These are phyloP conservation scores for Thozetella sp. DNA, from an alignment of 495 filamentous ascomycete species.

Conservation along the genomic window DNA sequence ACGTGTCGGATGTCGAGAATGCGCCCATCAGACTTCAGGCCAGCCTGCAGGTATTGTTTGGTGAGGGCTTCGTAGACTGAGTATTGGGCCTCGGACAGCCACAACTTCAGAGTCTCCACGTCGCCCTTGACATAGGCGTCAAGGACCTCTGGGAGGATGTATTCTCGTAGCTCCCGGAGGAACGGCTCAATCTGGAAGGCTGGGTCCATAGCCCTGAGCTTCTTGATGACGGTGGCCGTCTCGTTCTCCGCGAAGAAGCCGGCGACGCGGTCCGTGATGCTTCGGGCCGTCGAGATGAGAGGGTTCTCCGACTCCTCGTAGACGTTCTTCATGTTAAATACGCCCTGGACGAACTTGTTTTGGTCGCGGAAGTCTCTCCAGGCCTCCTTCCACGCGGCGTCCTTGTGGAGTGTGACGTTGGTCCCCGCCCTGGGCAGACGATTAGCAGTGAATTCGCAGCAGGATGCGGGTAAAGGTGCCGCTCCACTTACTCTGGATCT, in stretches of 20 bases:
- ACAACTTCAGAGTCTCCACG: constrained; percentile 84
- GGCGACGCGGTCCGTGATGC: constrained; percentile 87
- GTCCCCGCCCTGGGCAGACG: constrained; percentile 73
- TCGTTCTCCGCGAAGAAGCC: constrained; percentile 99
- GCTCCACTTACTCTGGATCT: constrained; percentile 76
- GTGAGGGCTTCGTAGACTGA: constrained; percentile 91
- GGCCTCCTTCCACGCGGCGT: constrained; percentile 92
- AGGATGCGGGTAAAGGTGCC: not conserved
- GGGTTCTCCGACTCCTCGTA: constrained; percentile 98
- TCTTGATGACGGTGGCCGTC: constrained; percentile 95
- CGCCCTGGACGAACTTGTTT: constrained; percentile 82
- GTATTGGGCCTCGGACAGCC: constrained; percentile 94
- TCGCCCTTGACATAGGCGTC: constrained; percentile 99
- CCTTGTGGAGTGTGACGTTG: constrained; percentile 94
- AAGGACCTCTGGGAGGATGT: constrained; percentile 95
- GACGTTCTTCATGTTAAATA: constrained; percentile 79
- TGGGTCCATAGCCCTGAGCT: constrained; percentile 95
- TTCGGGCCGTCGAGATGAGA: constrained; percentile 86
- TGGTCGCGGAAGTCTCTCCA: constrained; percentile 92
- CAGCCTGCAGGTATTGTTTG: constrained; percentile 91
- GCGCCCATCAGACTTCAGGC: constrained; percentile 89
- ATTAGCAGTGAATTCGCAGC: constrained; percentile 14
- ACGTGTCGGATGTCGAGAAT: constrained; percentile 95
- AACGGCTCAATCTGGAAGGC: constrained; percentile 93
- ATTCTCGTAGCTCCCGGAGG: constrained; percentile 91